Percentiles rank a stretch among this genome's conserved stretches.
Conservation (phyloP, 2,329 filamentous ascomycete genomes). For the Rhinocladiella mackenziei region DNA sequence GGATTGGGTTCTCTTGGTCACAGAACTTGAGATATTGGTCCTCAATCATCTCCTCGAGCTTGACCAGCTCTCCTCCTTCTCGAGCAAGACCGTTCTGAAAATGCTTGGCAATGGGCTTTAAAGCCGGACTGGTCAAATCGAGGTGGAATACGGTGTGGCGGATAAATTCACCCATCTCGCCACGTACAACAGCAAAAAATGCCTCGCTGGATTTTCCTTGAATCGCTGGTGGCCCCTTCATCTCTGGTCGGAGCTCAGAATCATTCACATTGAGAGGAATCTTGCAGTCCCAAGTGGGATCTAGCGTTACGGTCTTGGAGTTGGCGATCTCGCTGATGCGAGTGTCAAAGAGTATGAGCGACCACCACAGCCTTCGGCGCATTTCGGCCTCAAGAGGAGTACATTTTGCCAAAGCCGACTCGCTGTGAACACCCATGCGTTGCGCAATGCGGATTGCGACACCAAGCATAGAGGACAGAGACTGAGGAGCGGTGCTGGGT, state of each 20-base stretch:
- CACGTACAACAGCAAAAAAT: conserved; percentile 43
- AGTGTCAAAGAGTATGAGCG: conserved; percentile 63
- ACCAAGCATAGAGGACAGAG: conserved; percentile 59
- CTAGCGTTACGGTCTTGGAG: conserved; percentile 38
- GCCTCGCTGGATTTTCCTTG: conserved; percentile 39
- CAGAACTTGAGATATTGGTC: conserved; percentile 45
- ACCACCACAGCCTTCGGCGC: conserved; percentile 71
- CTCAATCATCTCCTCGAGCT: conserved; percentile 43
- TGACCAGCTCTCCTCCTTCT: conserved; percentile 32
- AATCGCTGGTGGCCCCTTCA: conserved; percentile 34
- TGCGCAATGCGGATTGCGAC: conserved; percentile 65
- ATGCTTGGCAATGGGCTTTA: conserved; percentile 35
- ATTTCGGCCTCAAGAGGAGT: conserved; percentile 61
- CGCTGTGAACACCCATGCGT: conserved; percentile 64
- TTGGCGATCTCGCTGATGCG: conserved; percentile 65
- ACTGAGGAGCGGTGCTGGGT: conserved; percentile 57
- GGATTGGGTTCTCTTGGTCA: conserved; percentile 41
- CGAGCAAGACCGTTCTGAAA: conserved; percentile 19
- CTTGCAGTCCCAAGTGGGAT: conserved; percentile 45
- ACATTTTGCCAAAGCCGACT: conserved; percentile 48
- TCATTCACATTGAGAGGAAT: conserved; percentile 44
- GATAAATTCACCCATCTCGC: conserved; percentile 41
- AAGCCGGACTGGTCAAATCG: conserved; percentile 44
- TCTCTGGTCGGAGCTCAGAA: conserved; percentile 39
- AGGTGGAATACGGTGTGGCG: conserved; percentile 42